Conservation (phyloP, 2,329 filamentous ascomycete species). For the Gliomastix tumulicola region DNA sequence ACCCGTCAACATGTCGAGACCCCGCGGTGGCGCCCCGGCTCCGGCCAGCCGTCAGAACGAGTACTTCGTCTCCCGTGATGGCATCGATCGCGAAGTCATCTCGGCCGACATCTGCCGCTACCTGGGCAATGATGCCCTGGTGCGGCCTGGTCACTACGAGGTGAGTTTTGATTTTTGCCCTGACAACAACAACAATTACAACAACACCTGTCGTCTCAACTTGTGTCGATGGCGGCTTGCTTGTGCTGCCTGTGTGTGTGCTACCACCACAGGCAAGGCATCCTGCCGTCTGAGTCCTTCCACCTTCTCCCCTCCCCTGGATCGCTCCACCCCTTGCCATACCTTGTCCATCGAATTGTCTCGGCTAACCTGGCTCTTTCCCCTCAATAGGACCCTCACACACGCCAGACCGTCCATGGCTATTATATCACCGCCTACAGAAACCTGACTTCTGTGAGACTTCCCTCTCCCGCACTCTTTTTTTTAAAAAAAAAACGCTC, state of each 20-base stretch:
- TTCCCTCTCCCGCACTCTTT: background rate
- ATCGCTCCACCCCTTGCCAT: no score
- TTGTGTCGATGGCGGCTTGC: no score
- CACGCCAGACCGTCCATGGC: slow-evolving; percentile 56
- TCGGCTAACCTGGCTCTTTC: slow-evolving; percentile 21
- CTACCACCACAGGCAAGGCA: no score
- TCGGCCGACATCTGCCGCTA: slow-evolving; percentile 81
- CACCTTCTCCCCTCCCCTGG: no score
- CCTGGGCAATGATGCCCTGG: slow-evolving; percentile 74
- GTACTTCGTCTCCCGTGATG: slow-evolving; percentile 74
- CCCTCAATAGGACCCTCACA: slow-evolving; percentile 40
- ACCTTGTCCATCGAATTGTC: no score
- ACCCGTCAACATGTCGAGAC: slow-evolving; percentile 29
- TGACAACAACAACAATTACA: no score
- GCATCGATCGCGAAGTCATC: slow-evolving; percentile 78
- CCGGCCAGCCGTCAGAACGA: slow-evolving; percentile 56
- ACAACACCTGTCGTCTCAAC: no score
- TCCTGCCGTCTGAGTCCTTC: no score
- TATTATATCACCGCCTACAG: slow-evolving; percentile 76
- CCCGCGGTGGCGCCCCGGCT: slow-evolving; percentile 25
- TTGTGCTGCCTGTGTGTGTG: no score
- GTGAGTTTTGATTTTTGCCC: slow-evolving; percentile 35
- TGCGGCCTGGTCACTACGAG: slow-evolving; percentile 68
- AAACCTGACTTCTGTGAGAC: slow-evolving; percentile 65
- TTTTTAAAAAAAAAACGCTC: no score